A percentile compares a stretch with the other conserved stretches of the same genome.
These are phyloP conservation scores for Fusarium proliferatum DNA, from an alignment of 2,329 filamentous ascomycete genomes.

Conservation along the genomic window DNA sequence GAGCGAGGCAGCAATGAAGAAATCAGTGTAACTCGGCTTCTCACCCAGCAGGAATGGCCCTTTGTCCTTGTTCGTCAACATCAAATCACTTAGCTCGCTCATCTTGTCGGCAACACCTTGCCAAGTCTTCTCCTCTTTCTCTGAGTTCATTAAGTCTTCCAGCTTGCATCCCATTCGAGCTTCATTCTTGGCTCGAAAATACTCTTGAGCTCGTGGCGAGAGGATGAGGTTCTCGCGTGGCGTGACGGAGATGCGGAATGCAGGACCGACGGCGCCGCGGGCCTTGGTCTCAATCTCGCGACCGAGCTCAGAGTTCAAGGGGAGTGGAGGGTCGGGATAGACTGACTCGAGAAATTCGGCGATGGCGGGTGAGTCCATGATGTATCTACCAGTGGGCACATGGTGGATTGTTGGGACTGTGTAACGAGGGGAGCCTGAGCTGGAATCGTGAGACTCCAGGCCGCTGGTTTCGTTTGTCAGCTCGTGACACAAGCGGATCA, in stretches of 20 bases:
- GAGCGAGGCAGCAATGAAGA: slow-evolving; percentile 15
- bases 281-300: background rate
- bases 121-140: slow-evolving; percentile 7
- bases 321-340: background rate
- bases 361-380: slow-evolving; percentile 11
- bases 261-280: background rate
- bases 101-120: background rate
- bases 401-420: slow-evolving; percentile 15
- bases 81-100: background rate
- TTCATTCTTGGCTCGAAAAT: slow-evolving; percentile 13
- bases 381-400: background rate
- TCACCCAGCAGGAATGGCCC: background rate
- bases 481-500: background rate
- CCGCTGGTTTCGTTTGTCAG: background rate
- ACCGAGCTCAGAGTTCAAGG: background rate
- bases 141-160: background rate
- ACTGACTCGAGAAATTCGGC: slow-evolving; percentile 4
- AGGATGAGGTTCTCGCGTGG: slow-evolving; percentile 15
- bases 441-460: background rate
- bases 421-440: background rate
- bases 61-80: background rate
- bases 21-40: slow-evolving; percentile 14
- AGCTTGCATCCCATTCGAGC: background rate
- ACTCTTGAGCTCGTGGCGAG: slow-evolving; percentile 8
- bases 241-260: background rate